Evolutionary conservation across 352 stramenopile genomes (phyloP).

Genomic region (Phytophthora sojae): DNA sequence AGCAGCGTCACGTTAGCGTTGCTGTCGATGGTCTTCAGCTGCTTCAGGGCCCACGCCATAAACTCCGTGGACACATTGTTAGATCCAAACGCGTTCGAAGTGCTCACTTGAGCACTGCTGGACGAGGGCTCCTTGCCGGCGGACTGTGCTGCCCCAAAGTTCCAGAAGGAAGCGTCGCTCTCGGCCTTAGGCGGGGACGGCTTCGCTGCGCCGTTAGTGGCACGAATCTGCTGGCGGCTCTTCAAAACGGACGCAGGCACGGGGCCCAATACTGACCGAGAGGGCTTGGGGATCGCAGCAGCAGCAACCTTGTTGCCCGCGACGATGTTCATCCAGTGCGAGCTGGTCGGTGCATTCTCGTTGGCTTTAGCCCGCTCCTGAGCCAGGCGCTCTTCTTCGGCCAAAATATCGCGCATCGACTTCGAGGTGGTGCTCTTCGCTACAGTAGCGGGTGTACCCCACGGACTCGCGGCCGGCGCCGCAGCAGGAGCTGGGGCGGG

Average conservation of each 20-base stretch:
- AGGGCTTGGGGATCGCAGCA: constrained; percentile 56
- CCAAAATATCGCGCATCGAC: constrained; percentile 85
- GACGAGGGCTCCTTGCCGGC: constrained; percentile 18
- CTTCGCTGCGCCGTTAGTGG: constrained; percentile 43
- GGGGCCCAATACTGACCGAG: constrained; percentile 63
- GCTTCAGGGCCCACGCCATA: constrained; percentile 82
- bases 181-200: constrained; percentile 55
- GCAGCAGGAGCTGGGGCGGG: constrained; percentile 25
- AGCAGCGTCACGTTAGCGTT: constrained; percentile 88
- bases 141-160: constrained; percentile 71
- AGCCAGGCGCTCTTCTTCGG: constrained; percentile 83
- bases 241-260: constrained; percentile 86
- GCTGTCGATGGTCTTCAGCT: constrained; percentile 79
- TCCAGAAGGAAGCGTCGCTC: constrained; percentile 86
- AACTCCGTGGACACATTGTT: constrained; percentile 71
- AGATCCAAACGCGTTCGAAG: constrained; percentile 59
- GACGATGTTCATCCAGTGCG: constrained; percentile 89
- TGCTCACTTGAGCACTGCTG: constrained; percentile 18
- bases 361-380: constrained; percentile 65
- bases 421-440: constrained; percentile 41
- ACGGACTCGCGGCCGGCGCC: constrained; percentile 45
- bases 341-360: constrained; percentile 49
- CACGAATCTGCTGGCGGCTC: constrained; percentile 67
- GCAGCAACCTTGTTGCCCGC: constrained; percentile 66
- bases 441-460: constrained; percentile 50